Base-by-base conservation (phyloP, 345 rosid genomes). In the Brassica cretica region DNA sequence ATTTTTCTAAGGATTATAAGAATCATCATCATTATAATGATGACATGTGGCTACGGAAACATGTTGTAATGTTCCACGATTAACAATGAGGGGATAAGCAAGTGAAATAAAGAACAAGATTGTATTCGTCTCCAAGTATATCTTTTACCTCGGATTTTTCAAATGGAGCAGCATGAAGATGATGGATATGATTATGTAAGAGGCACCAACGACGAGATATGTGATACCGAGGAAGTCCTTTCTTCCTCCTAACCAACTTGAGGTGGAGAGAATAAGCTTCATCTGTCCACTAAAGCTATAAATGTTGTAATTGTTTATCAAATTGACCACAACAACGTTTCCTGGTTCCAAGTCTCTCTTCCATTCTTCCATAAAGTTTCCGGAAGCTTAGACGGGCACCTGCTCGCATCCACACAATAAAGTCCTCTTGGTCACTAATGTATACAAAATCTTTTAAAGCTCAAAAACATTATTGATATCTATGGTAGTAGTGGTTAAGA, bases 171-270 rank as follows among this genome's bases (percentile, higher is more conserved):
- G 73, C 84, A 79, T 44, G 88, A 92, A 90, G 72, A 87, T 86
- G 71, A 86, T 44, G 69, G 97, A 83, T 67, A 90, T 63, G 72
- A 85, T 29, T 44, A 92, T 74, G 32, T 89, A 87, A 70, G 87
- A 85, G 69, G 86, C 80, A 71, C 95, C 97, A 67, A 90, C 81
- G 53, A 89, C 84, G 62, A 92, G 6, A 81, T 85, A 92, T 35
- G 97, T 85, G 75, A 81, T 66, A 9, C 95, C 97, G 27, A 89
- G 92, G 69, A 92, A 92, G 83, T 90, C 92, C 53, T 92, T 92
- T 83, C 83, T 90, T 75, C 95, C 95, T 58, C 97, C 95, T 78
- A 90, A 75, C 95, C 95, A 92, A 82, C 81, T 88, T 70, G 95
- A 81, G 41, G 93, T 92, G 66, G 93, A 88, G 63, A 92, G 89